These are phyloP conservation scores for Cruciata laevipes DNA, from an alignment of 257 asterid genomes.

Conservation along the genomic window DNA sequence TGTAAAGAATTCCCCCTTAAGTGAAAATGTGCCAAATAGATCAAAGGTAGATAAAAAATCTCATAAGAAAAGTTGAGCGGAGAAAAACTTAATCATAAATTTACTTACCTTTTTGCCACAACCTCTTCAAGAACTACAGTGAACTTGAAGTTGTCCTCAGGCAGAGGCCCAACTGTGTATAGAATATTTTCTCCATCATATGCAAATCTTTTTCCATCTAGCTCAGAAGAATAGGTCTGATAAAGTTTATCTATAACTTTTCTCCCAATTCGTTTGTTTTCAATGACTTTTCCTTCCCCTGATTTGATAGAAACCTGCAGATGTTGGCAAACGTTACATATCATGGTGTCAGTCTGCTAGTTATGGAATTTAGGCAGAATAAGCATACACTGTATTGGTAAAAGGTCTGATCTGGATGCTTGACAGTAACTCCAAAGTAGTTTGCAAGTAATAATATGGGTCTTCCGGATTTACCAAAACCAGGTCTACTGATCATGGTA, in stretches of 20 bases:
- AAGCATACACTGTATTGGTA: constrained; percentile 61
- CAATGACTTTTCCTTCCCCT: constrained; percentile 41
- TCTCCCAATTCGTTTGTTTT: constrained; percentile 57
- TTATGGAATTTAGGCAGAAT: constrained; percentile 10
- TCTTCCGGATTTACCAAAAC: constrained; percentile 59
- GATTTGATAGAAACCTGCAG: constrained; percentile 62
- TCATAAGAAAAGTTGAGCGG: constrained; percentile 4
- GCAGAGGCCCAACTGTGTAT: constrained; percentile 75
- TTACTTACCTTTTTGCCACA: constrained; percentile 44
- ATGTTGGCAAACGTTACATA: constrained; percentile 15
- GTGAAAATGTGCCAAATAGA: constrained; percentile 14
- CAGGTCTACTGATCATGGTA: constrained; percentile 50
- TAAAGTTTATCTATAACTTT: constrained; percentile 56
- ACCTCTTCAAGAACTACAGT: constrained; percentile 69
- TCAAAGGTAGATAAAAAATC: constrained; percentile 2
- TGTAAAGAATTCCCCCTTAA: constrained; percentile 32
- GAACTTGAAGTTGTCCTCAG: constrained; percentile 48
- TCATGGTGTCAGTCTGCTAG: constrained; percentile 9
- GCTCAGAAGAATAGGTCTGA: constrained; percentile 67
- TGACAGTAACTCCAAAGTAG: constrained; percentile 65
- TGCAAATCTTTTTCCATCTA: constrained; percentile 58
- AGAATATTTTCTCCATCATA: constrained; percentile 77
- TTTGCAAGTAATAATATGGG: constrained; percentile 56
- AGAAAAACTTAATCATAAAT: constrained; percentile 11
- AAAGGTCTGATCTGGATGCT: constrained; percentile 44